phyloP scores from a whole-genome alignment of 1,139 yeast genomes.

The Pichia sp. region DNA sequence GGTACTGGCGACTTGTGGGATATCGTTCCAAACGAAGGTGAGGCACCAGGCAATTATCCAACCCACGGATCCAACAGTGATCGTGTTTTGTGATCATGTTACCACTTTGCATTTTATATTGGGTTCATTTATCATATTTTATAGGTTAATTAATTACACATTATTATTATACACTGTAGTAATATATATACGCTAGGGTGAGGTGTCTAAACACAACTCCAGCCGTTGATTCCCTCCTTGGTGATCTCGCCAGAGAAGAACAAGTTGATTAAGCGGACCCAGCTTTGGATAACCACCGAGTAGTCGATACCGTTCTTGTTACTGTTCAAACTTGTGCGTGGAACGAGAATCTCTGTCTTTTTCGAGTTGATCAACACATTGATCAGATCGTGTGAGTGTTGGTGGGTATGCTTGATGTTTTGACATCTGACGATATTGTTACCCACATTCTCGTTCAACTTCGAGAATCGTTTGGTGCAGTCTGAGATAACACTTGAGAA shows the following conservation, averaged over 20 bases:
- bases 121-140: background rate
- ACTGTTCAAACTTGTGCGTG: conserved; percentile 14
- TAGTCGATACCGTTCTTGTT: conserved; percentile 15
- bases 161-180: background rate
- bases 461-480: conserved; percentile 13
- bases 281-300: conserved; percentile 15
- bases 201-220: conserved; percentile 14
- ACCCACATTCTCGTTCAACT: conserved; percentile 16
- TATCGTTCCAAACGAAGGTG: conserved; percentile 6
- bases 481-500: conserved; percentile 4
- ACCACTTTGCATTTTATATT: background rate
- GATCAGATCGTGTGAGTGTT: conserved; percentile 12
- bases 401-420: conserved; percentile 15
- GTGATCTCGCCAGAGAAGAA: conserved; percentile 17
- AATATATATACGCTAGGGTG: too few relatives aligned
- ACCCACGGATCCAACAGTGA: conserved; percentile 10
- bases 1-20: too few relatives aligned
- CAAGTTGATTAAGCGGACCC: conserved; percentile 17
- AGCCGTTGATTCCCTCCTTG: conserved; percentile 21
- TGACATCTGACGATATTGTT: conserved; percentile 17
- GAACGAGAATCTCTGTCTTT: conserved; percentile 13
- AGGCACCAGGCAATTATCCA: background rate
- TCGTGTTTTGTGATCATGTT: conserved; percentile 8
- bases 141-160: background rate
- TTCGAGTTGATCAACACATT: conserved; percentile 3